Evolutionary conservation across 1,284 basidiomycete genomes (phyloP).

Genomic region (Stygiomarasmius scandens): DNA sequence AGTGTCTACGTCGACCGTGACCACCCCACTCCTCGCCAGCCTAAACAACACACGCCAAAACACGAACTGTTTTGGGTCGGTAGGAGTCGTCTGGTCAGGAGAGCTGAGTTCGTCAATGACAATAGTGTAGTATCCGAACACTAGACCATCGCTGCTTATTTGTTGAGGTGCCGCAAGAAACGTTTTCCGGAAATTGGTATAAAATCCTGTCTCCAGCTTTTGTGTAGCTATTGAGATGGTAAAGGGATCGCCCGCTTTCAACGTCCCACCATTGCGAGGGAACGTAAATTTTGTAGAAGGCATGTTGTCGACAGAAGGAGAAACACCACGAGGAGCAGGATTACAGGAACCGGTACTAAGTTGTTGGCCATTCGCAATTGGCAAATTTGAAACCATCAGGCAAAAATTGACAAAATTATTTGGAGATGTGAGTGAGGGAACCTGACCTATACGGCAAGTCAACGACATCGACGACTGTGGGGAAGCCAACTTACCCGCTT

Average conservation of each 20-base stretch:
- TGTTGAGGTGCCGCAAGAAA: conserved; percentile 63
- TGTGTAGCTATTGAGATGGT: conserved; percentile 47
- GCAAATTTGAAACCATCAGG: conserved; percentile 12
- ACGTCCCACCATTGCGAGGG: conserved; percentile 43
- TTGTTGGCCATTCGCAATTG: conserved; percentile 40
- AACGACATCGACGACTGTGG: not conserved
- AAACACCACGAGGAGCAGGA: conserved; percentile 44
- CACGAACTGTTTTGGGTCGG: conserved; percentile 62
- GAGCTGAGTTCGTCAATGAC: conserved; percentile 60
- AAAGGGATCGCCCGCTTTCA: conserved; percentile 50
- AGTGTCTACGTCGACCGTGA: conserved; percentile 24
- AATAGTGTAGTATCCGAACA: conserved; percentile 67
- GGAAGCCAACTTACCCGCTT: conserved; percentile 26
- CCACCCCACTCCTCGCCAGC: conserved; percentile 19
- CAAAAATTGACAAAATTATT: conserved; percentile 59
- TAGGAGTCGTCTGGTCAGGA: conserved; percentile 53
- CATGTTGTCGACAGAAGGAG: conserved; percentile 40
- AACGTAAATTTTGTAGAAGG: conserved; percentile 47
- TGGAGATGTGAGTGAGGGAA: conserved; percentile 4
- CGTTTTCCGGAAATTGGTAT: conserved; percentile 55
- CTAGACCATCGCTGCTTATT: conserved; percentile 54
- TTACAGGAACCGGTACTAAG: conserved; percentile 51
- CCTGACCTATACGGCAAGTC: not conserved
- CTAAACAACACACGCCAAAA: conserved; percentile 41
- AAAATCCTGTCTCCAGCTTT: conserved; percentile 51